Conservation (phyloP, 495 filamentous ascomycete species). For the Trichoderma virens region DNA sequence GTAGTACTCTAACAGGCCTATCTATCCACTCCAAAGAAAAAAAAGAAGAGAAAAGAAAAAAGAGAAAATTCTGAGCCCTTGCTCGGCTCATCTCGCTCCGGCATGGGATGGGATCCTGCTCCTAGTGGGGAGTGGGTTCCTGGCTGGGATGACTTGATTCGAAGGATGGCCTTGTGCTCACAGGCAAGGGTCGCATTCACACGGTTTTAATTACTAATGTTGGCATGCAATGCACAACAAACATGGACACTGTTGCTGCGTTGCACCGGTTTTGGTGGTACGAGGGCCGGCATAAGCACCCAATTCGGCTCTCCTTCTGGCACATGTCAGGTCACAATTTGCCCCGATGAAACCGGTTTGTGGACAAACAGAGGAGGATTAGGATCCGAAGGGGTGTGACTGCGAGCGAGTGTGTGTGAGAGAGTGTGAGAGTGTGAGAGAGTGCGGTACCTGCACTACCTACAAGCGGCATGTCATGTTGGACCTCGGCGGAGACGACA, state of each 20-base stretch:
- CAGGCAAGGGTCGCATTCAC: background rate
- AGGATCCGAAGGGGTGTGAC: too few relatives aligned
- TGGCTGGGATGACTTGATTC: background rate
- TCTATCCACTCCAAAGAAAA: too few relatives aligned
- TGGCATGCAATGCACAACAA: background rate
- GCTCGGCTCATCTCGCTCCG: background rate
- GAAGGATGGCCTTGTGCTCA: background rate
- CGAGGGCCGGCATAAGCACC: background rate
- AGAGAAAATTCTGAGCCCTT: background rate
- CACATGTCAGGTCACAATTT: background rate
- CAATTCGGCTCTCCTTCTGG: background rate
- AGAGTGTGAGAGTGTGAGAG: too few relatives aligned
- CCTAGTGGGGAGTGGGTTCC: background rate
- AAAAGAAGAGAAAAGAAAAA: background rate
- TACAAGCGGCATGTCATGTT: background rate
- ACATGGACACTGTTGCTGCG: background rate
- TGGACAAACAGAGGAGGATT: background rate
- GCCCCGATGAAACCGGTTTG: background rate
- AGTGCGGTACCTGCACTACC: too few relatives aligned
- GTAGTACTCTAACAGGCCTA: too few relatives aligned
- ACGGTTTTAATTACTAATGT: background rate
- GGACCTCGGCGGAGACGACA: background rate
- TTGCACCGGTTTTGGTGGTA: background rate
- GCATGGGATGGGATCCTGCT: background rate
- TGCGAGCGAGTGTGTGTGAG: too few relatives aligned